A percentile compares a stretch with the other conserved stretches of the same genome.
These are phyloP conservation scores for Mycena galericulata DNA, from an alignment of 768 basidiomycete genomes.

Conservation along the genomic window DNA sequence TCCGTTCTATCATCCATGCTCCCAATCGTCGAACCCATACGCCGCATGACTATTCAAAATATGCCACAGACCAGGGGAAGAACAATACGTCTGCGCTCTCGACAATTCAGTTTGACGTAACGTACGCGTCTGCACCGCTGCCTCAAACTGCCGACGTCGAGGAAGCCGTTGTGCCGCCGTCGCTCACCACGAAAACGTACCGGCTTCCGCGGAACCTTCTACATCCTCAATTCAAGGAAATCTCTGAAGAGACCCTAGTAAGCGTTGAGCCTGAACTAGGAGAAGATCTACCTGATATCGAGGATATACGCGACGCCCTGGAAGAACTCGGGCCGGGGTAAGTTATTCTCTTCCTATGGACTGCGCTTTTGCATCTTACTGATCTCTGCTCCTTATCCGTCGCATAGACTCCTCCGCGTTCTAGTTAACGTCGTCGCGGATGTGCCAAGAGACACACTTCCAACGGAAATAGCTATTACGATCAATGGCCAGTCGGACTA, in stretches of 20 bases:
- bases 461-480: slow-evolving; percentile 55
- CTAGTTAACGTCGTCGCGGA: slow-evolving; percentile 51
- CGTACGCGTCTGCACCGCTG: slow-evolving; percentile 25
- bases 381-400: no score
- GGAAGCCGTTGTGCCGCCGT: slow-evolving; percentile 25
- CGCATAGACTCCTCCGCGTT: slow-evolving; percentile 57
- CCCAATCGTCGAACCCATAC: slow-evolving; percentile 8
- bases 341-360: slow-evolving; percentile 37
- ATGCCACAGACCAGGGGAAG: slow-evolving; percentile 14
- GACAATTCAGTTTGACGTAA: slow-evolving; percentile 30
- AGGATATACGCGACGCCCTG: slow-evolving; percentile 61
- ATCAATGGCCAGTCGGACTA: slow-evolving; percentile 43
- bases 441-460: slow-evolving; percentile 49
- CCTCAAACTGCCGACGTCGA: slow-evolving; percentile 34
- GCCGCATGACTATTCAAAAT: no score
- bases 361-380: not conserved
- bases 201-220: slow-evolving; percentile 62
- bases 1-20: slow-evolving; percentile 19
- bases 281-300: slow-evolving; percentile 48
- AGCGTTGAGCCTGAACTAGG: slow-evolving; percentile 58
- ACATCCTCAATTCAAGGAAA: slow-evolving; percentile 55
- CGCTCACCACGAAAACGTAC: slow-evolving; percentile 38
- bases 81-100: not conserved
- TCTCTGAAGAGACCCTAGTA: slow-evolving; percentile 53
- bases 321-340: slow-evolving; percentile 57